Percentiles rank a stretch among this genome's conserved stretches.
These are phyloP conservation scores for Dactylellina cionopaga DNA, from an alignment of 2,329 filamentous ascomycete genomes.

Conservation along the genomic window DNA sequence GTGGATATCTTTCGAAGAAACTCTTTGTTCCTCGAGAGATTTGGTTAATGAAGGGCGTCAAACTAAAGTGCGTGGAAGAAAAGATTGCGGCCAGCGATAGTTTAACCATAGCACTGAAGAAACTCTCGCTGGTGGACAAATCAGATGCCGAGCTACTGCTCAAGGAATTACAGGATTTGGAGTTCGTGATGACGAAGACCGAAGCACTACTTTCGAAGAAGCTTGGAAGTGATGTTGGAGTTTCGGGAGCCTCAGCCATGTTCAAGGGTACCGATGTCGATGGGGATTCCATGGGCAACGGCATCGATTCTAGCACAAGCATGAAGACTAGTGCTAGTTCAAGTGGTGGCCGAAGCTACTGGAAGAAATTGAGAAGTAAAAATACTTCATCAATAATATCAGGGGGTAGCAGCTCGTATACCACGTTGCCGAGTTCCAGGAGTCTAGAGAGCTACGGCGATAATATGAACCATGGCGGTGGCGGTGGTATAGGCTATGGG, in stretches of 20 bases:
- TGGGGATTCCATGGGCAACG: constrained; percentile 63
- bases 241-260: constrained; percentile 75
- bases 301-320: constrained; percentile 55
- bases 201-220: constrained; percentile 81
- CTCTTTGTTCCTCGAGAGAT: constrained; percentile 92
- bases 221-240: constrained; percentile 90
- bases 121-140: constrained; percentile 83
- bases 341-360: constrained; percentile 61
- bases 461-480: constrained; percentile 59
- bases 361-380: constrained; percentile 89
- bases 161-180: constrained; percentile 91
- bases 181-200: constrained; percentile 85
- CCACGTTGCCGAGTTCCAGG: constrained; percentile 30
- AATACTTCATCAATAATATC: constrained; percentile 68
- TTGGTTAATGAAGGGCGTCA: constrained; percentile 93
- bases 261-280: constrained; percentile 71
- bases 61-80: constrained; percentile 89
- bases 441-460: constrained; percentile 60
- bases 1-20: constrained; percentile 89
- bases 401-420: constrained; percentile 45
- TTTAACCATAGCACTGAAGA: constrained; percentile 85
- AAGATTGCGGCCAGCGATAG: constrained; percentile 92
- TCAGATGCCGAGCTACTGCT: constrained; percentile 90
- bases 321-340: constrained; percentile 67
- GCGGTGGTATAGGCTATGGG: constrained; percentile 59